These are phyloP conservation scores for Umbelopsis vinacea DNA, from an alignment of 192 early-diverging fungal genomes.

Conservation along the genomic window DNA sequence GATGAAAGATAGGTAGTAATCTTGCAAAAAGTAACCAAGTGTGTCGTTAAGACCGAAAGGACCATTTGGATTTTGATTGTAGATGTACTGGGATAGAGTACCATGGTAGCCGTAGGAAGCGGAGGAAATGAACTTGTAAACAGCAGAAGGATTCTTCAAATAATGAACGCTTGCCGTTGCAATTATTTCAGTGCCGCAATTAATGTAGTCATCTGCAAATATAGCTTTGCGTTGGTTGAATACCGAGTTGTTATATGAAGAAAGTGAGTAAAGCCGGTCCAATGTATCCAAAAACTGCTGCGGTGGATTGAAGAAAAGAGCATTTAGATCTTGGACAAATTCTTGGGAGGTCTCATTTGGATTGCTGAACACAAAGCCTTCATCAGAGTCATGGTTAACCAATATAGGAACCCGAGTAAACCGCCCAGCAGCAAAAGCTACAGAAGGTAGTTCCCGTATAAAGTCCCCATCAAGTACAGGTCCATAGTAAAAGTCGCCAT, in stretches of 20 bases:
- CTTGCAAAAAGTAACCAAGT: background rate
- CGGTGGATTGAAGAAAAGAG: background rate
- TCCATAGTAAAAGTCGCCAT: slow-evolving; percentile 7
- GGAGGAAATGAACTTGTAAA: background rate
- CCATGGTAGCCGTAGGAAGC: background rate
- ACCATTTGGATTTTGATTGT: background rate
- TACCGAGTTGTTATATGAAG: background rate
- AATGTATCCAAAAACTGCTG: background rate
- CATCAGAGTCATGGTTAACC: background rate
- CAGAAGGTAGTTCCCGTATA: background rate
- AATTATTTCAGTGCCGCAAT: background rate
- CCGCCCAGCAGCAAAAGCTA: background rate
- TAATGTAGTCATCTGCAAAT: background rate
- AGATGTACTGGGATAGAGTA: background rate
- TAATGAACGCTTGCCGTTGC: background rate
- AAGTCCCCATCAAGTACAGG: background rate
- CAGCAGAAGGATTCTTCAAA: background rate
- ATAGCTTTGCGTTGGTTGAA: background rate
- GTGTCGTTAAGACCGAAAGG: background rate
- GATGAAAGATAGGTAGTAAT: background rate
- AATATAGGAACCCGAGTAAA: background rate
- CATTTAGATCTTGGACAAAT: background rate
- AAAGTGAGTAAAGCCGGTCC: background rate
- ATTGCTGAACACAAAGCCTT: background rate
- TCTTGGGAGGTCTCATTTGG: background rate